Base-by-base conservation (phyloP, 306 rosid genomes). In the Macrotyloma uniflorum region DNA sequence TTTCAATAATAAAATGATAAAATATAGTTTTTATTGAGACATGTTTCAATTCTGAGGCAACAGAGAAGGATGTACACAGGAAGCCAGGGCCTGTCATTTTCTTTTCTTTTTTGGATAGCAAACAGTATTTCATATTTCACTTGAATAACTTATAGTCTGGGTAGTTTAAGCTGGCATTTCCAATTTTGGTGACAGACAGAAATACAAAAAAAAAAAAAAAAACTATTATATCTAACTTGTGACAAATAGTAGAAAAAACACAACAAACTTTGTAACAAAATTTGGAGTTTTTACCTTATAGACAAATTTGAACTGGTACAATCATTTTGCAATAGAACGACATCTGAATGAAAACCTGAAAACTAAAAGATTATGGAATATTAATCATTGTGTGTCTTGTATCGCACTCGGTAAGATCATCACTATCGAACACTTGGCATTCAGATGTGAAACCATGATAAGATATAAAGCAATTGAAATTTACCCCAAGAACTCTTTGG, bases 221-320 rank as follows among this genome's bases (percentile, higher is more conserved):
- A 66, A 66, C 18, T 32, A 51, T 30, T 47, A 13, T 51, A 54
- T 57, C 33, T 26, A 47, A 80, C 58, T 67, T 71, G 4, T 45
- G 1, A 38, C 43, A 38, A 8, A 9, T 38, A 38, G 13, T 30
- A 30, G 5, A 57, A 47, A 23, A 53, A 19, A 62, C 43, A 64
- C 49, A 75, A 33, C 69, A 19, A 54, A 12, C 10, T 67, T 18
- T 54, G 51, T 4, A 74, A 73, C 30, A 46, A 42, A 42, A 46
- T 33, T 20, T 11, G 26, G 63, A 38, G 42, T 53, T 42, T 67
- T 80, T 89, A 92, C 98, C 98, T 89, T 80, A 90, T 72, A 77
- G 93, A 68, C 79, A 89, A 75, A 55, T 82, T 86, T 76, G 85
- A 85, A 90, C 68, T 78, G 67, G 70, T 65, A 75, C 54, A 67